phyloP scores from a whole-genome alignment of 148 eudicot species.

The Cornus florida region DNA sequence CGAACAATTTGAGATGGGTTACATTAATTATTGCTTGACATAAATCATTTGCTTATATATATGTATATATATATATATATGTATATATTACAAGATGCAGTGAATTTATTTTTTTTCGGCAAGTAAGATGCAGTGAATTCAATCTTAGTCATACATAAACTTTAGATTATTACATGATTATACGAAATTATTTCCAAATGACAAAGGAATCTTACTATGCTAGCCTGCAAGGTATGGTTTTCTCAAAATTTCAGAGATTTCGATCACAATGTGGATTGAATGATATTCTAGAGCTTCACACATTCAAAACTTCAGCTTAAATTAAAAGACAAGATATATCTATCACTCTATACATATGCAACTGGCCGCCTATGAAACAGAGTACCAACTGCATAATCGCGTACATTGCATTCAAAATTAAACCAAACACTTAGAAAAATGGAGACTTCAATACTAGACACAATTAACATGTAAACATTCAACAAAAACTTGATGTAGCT shows the following conservation, averaged over 20 bases:
- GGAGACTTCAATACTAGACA: too few relatives aligned
- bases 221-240: background rate
- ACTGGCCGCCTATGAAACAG: background rate
- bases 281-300: background rate
- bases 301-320: background rate
- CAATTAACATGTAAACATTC: background rate
- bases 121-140: background rate
- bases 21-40: too few relatives aligned
- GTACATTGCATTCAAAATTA: too few relatives aligned
- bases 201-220: background rate
- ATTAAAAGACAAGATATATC: background rate
- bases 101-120: too few relatives aligned
- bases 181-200: too few relatives aligned
- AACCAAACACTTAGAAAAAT: too few relatives aligned
- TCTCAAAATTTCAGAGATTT: background rate
- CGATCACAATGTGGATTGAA: too few relatives aligned
- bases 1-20: too few relatives aligned
- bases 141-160: background rate
- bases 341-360: background rate
- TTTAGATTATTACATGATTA: background rate
- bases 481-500: background rate
- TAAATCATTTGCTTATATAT: background rate
- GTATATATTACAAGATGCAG: too few relatives aligned
- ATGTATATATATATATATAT: too few relatives aligned
- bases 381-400: background rate